Evolutionary conservation across 352 stramenopile genomes (phyloP).

Genomic region (Phytophthora chlamydospora): DNA sequence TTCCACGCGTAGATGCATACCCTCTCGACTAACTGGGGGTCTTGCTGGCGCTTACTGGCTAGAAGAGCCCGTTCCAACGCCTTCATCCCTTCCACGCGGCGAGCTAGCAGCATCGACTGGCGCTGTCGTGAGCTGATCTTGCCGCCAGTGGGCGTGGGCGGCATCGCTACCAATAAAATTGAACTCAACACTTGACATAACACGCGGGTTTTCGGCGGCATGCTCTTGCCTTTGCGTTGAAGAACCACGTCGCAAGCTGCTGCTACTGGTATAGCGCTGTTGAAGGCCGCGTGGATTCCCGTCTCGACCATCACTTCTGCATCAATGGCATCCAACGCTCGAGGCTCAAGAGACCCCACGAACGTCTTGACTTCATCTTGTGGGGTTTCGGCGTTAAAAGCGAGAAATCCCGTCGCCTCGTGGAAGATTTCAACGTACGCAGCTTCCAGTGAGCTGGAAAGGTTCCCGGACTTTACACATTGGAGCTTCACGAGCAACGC

Average conservation of each 20-base stretch:
- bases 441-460: conserved; percentile 41
- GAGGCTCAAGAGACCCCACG: conserved; percentile 36
- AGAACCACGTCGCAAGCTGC: conserved; percentile 55
- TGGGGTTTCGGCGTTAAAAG: conserved; percentile 39
- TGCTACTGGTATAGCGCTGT: conserved; percentile 38
- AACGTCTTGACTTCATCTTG: conserved; percentile 46
- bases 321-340: conserved; percentile 46
- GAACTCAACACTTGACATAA: conserved; percentile 65
- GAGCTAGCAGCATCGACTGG: conserved; percentile 44
- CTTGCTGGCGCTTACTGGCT: conserved; percentile 74
- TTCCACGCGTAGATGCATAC: conserved; percentile 88
- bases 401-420: conserved; percentile 49
- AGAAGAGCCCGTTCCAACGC: conserved; percentile 78
- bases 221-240: conserved; percentile 57
- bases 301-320: conserved; percentile 63
- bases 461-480: conserved; percentile 60
- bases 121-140: conserved; percentile 42
- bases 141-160: conserved; percentile 4
- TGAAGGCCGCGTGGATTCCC: conserved; percentile 58
- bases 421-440: conserved; percentile 74
- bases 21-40: conserved; percentile 80
- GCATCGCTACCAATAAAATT: conserved; percentile 42
- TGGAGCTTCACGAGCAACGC: conserved; percentile 69
- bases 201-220: conserved; percentile 50
- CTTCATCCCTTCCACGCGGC: conserved; percentile 77